phyloP scores from a whole-genome alignment of 768 basidiomycete species.

The Lactarius indigo region DNA sequence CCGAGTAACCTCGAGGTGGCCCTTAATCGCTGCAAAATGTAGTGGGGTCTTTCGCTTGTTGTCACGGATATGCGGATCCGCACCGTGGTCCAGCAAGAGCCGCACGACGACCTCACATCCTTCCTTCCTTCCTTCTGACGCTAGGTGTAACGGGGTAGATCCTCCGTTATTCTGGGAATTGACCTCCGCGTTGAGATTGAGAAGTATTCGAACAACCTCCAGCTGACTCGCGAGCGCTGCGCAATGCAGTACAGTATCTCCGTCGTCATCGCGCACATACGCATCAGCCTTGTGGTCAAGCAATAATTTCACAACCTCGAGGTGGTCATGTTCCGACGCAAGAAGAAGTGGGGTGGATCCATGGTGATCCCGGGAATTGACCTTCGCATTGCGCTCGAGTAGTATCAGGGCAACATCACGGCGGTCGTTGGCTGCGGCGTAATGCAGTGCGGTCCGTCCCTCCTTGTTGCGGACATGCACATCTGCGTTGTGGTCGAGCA shows the following conservation, averaged over 20 bases:
- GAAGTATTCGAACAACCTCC: not conserved
- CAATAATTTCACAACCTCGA: not conserved
- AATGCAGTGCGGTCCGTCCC: not conserved
- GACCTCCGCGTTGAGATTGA: not conserved
- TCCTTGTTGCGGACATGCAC: not conserved
- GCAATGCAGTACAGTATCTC: not conserved
- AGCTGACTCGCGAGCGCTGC: not conserved
- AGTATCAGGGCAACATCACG: not conserved
- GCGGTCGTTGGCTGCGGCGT: not conserved
- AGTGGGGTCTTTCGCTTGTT: not conserved
- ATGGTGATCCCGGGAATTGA: not conserved
- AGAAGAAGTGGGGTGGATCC: not conserved
- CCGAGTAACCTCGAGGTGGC: not conserved
- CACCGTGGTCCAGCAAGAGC: not conserved
- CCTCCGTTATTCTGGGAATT: not conserved
- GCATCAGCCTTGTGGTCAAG: not conserved
- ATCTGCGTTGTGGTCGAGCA: not conserved
- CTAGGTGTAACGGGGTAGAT: not conserved
- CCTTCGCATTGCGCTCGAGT: not conserved
- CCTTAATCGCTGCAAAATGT: not conserved
- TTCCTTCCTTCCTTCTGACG: not conserved
- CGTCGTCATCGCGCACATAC: not conserved
- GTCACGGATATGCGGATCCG: no score
- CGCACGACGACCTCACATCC: not conserved
- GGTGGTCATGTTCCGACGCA: not conserved